phyloP scores from a whole-genome alignment of 2,329 filamentous ascomycete species.

The Monosporascus sp. region DNA sequence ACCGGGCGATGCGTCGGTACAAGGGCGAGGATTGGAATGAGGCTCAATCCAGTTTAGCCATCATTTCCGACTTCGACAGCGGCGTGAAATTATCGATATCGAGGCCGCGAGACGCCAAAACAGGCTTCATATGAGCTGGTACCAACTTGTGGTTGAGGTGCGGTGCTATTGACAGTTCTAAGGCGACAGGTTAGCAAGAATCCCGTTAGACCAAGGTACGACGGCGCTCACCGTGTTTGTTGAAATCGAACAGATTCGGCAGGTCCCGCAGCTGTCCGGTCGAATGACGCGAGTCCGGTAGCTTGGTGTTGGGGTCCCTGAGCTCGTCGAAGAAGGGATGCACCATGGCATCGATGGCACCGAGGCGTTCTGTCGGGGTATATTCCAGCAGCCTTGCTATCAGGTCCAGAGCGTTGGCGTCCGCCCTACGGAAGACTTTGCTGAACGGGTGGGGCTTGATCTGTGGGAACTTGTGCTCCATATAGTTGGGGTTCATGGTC shows the following conservation, averaged over 20 bases:
- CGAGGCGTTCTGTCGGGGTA: conserved; percentile 90
- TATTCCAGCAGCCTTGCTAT: conserved; percentile 94
- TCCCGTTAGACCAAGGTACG: neutral
- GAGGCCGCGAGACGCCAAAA: conserved; percentile 71
- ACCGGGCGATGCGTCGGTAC: conserved; percentile 26
- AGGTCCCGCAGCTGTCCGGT: conserved; percentile 76
- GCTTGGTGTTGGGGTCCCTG: conserved; percentile 80
- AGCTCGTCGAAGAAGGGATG: conserved; percentile 99
- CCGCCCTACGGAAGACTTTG: conserved; percentile 98
- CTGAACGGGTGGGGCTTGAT: conserved; percentile 99
- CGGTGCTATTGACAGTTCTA: conserved; percentile 94
- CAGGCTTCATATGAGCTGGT: conserved; percentile 72
- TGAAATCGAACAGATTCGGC: conserved; percentile 88
- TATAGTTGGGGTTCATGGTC: conserved; percentile 99
- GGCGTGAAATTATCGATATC: conserved; percentile 94
- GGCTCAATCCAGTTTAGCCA: conserved; percentile 89
- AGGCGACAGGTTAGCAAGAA: conserved; percentile 17
- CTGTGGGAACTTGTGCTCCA: conserved; percentile 99
- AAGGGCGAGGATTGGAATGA: conserved; percentile 21
- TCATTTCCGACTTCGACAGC: conserved; percentile 91
- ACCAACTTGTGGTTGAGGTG: conserved; percentile 84
- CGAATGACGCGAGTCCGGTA: conserved; percentile 91
- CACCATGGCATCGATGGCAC: conserved; percentile 93
- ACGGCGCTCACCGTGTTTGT: conserved; percentile 71
- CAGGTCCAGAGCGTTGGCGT: conserved; percentile 86